These are phyloP conservation scores for Niebla homalea DNA, from an alignment of 495 filamentous ascomycete genomes.

Conservation along the genomic window DNA sequence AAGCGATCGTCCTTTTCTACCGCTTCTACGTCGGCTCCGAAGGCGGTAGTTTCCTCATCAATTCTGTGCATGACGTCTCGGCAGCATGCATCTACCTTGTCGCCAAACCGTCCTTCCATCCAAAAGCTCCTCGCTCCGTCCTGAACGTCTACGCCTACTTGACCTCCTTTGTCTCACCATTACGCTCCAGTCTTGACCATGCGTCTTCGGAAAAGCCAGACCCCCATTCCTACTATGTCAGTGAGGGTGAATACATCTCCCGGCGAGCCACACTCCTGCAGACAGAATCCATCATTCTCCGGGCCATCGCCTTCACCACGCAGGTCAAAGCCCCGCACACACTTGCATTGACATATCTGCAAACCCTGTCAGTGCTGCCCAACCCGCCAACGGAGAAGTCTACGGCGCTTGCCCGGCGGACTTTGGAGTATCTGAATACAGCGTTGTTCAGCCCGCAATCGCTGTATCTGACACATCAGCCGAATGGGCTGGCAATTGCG, in stretches of 20 bases:
- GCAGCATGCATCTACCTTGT: constrained; percentile 71
- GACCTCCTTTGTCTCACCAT: constrained; percentile 46
- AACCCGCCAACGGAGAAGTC: constrained; percentile 22
- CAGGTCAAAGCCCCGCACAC: constrained; percentile 76
- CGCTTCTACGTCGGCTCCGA: constrained; percentile 68
- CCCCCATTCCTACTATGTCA: constrained; percentile 53
- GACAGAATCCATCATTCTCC: constrained; percentile 62
- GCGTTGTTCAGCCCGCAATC: constrained; percentile 76
- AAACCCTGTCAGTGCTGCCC: constrained; percentile 56
- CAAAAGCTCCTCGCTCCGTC: constrained; percentile 63
- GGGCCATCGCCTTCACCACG: constrained; percentile 64
- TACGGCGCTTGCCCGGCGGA: constrained; percentile 41
- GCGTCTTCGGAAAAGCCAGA: constrained; percentile 27
- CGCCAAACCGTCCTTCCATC: constrained; percentile 69
- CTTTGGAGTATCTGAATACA: constrained; percentile 68
- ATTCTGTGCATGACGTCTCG: constrained; percentile 59
- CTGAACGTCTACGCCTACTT: constrained; percentile 78
- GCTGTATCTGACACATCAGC: constrained; percentile 85
- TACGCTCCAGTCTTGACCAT: constrained; percentile 19
- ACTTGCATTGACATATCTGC: constrained; percentile 83
- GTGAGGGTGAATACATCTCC: constrained; percentile 55
- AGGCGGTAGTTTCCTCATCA: constrained; percentile 46
- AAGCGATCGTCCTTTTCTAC: constrained; percentile 77
- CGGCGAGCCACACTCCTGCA: constrained; percentile 49
- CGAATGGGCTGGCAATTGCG: constrained; percentile 69